Percentiles rank a stretch among this genome's conserved stretches.
phyloP scores from a whole-genome alignment of 2,329 filamentous ascomycete species.

The Fusarium keratoplasticum region DNA sequence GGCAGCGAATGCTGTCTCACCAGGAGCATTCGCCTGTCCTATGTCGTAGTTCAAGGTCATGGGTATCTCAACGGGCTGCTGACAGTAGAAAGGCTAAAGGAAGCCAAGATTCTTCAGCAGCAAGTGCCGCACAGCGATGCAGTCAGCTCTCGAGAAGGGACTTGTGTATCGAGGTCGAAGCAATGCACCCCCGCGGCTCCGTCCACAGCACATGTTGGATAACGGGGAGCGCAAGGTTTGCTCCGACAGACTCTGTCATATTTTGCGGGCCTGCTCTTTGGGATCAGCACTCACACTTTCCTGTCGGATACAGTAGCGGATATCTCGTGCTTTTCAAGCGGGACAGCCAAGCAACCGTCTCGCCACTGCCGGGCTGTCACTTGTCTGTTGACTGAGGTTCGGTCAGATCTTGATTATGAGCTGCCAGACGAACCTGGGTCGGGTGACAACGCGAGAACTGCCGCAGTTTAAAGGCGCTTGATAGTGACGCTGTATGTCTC shows the following conservation, averaged over 20 bases:
- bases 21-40: neutral
- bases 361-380: neutral
- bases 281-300: slow-evolving; percentile 24
- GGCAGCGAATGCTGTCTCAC: neutral
- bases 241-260: slow-evolving; percentile 9
- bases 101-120: slow-evolving; percentile 2
- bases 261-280: slow-evolving; percentile 13
- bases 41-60: neutral
- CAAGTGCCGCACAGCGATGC: neutral
- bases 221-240: slow-evolving; percentile 9
- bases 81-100: neutral
- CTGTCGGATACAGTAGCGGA: neutral
- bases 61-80: neutral
- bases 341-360: slow-evolving; percentile 1
- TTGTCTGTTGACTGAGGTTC: neutral
- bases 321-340: slow-evolving; percentile 2
- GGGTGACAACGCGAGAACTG: neutral
- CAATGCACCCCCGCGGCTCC: slow-evolving; percentile 1
- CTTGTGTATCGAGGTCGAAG: neutral
- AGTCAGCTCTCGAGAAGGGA: neutral
- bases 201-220: neutral
- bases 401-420: neutral
- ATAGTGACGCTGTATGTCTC: slow-evolving; percentile 6
- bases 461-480: neutral
- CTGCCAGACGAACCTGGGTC: neutral